A percentile compares a stretch with the other conserved stretches of the same genome.
Evolutionary conservation across 768 basidiomycete genomes (phyloP).

Genomic region (Pleurotus giganteus): DNA sequence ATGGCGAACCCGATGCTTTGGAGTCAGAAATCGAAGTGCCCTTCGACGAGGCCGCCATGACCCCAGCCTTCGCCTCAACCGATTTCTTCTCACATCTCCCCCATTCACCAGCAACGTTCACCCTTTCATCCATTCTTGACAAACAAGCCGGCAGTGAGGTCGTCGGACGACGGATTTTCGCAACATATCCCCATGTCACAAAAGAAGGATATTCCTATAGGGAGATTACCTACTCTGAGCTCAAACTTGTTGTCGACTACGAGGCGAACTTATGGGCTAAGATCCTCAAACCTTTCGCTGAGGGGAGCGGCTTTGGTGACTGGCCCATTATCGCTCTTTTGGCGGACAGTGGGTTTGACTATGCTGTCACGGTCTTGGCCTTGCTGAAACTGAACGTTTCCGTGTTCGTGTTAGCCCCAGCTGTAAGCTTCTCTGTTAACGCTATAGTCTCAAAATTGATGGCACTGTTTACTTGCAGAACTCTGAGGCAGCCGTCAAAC

Average conservation of each 20-base stretch:
- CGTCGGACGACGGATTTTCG: constrained; percentile 6
- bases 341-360: constrained; percentile 10
- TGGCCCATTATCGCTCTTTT: constrained; percentile 11
- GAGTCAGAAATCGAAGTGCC: too few species aligned
- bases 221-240: constrained; percentile 10
- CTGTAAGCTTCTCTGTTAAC: constrained; percentile 5
- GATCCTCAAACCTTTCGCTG: not conserved
- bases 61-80: not conserved
- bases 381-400: constrained; percentile 10
- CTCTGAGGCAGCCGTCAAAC: constrained; percentile 10
- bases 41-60: too few species aligned
- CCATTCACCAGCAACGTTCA: constrained; percentile 1
- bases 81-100: not conserved
- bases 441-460: too few species aligned
- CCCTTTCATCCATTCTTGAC: constrained; percentile 11
- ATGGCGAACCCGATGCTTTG: too few species aligned
- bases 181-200: constrained; percentile 2
- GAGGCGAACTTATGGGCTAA: not conserved
- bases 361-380: constrained; percentile 10
- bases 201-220: not conserved
- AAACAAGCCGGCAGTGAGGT: constrained; percentile 9
- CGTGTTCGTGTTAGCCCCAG: constrained; percentile 10
- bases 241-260: constrained; percentile 2
- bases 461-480: constrained; percentile 4
- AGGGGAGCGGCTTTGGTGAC: not conserved